These are phyloP conservation scores for Chlamydomonas reinhardtii DNA, from an alignment of 163 green algal species.

Conservation along the genomic window DNA sequence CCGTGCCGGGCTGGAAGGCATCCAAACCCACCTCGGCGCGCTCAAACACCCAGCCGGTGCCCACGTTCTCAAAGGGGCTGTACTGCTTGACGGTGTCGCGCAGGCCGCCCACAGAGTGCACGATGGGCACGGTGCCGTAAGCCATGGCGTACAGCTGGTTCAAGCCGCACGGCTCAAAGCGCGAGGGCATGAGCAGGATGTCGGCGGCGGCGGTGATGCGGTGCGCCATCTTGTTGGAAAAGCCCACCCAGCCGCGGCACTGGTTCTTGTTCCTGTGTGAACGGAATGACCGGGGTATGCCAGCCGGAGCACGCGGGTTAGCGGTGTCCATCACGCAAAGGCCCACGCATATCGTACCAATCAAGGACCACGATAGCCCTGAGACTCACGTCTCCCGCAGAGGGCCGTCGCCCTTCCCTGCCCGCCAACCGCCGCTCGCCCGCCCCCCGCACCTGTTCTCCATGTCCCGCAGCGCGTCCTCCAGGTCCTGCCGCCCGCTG, in stretches of 20 bases:
- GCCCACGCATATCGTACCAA: not conserved
- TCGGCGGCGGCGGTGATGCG: conserved; percentile 93
- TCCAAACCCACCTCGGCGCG: conserved; percentile 63
- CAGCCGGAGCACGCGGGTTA: too few species aligned
- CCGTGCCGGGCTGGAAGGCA: too few species aligned
- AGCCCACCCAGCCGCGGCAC: conserved; percentile 92
- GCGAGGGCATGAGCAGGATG: conserved; percentile 94
- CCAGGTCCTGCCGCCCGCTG: conserved; percentile 89
- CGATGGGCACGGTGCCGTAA: conserved; percentile 87
- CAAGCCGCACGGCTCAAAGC: conserved; percentile 83
- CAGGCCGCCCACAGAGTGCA: conserved; percentile 92
- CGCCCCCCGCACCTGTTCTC: conserved; percentile 67
- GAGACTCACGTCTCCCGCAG: too few species aligned
- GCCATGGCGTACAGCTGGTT: conserved; percentile 95
- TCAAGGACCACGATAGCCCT: not conserved
- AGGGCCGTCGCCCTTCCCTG: too few species aligned
- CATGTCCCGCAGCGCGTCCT: conserved; percentile 86
- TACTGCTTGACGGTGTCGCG: conserved; percentile 92
- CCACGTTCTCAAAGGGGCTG: conserved; percentile 84
- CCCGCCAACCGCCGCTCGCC: too few species aligned
- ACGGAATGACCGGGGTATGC: too few species aligned
- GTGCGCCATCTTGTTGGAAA: conserved; percentile 92
- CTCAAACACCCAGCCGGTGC: conserved; percentile 93
- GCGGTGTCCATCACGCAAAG: not conserved
- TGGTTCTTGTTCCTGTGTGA: conserved; percentile 60